Evolutionary conservation across 106 monocot genomes (phyloP).

Genomic region (Amphibolis antarctica): DNA sequence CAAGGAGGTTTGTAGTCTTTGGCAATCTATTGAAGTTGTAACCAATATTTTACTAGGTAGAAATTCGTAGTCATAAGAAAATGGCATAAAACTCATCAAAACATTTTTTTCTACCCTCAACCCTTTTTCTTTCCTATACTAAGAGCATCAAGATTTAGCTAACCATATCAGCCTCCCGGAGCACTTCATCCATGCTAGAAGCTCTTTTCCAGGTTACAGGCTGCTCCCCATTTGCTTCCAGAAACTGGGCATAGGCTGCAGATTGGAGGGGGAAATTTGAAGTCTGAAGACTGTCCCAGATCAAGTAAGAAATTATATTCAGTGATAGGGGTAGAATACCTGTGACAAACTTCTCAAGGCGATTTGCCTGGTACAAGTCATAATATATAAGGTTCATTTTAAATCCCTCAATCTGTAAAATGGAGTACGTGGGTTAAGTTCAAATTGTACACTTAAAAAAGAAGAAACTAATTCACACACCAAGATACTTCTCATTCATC

Average conservation of each 20-base stretch:
- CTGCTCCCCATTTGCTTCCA: conserved; percentile 77
- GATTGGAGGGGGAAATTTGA: background rate
- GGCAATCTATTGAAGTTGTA: too few relatives aligned
- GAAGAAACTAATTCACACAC: too few relatives aligned
- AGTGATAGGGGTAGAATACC: conserved; percentile 19
- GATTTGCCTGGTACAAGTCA: conserved; percentile 90
- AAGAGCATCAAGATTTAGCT: conserved; percentile 6
- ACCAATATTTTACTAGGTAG: background rate
- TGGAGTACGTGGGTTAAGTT: too few relatives aligned
- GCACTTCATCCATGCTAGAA: conserved; percentile 88
- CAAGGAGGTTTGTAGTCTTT: too few relatives aligned
- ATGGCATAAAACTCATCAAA: background rate
- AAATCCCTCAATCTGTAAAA: conserved; percentile 80
- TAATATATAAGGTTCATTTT: conserved; percentile 99
- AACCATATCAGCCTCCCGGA: conserved; percentile 93
- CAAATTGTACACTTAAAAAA: too few relatives aligned
- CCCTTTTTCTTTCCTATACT: background rate
- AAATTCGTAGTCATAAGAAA: background rate
- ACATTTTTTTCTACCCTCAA: background rate
- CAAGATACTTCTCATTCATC: background rate
- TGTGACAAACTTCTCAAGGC: conserved; percentile 98
- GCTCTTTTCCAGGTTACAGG: conserved; percentile 99
- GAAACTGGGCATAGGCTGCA: conserved; percentile 88
- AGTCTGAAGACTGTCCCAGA: background rate
- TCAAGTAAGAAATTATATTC: background rate